Evolutionary conservation across 805 yeast genomes (phyloP), one percentile per base, ranked within the genome.

Genomic region (Clavispora fructus): DNA sequence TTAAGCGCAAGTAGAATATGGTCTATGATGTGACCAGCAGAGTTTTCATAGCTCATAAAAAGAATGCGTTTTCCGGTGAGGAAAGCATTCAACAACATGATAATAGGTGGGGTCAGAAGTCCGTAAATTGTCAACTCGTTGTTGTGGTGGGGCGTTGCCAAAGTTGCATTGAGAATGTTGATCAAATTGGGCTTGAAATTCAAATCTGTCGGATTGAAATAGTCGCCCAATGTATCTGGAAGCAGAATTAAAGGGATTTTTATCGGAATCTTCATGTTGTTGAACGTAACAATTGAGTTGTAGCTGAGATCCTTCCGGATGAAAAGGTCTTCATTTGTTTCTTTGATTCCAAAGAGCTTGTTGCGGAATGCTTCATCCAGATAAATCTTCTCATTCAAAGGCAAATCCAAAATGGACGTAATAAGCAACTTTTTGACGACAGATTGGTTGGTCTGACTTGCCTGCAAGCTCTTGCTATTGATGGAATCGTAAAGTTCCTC

Each of bases 71-170:
- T 58, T 47, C 76, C 68, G 40, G 75, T 58, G 52, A 72, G 55
- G 48, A 69, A 46, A 42, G 74, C 63, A 60, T 68, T 61, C 47
- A 67, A 60, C 47, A 68, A 45, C 39, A 72, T 49, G 55, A 64
- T 59, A 40, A 65, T 51, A 47, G 74, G 75, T 0, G 83, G 83
- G 0, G 85, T 79, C 33, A 68, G 69, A 14, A 71, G 57, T 0
- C 84, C 84, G 58, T 77, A 77, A 11, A 75, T 71, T 1, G 81
- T 74, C 42, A 79, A 60, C 42, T 79, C 80, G 39, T 75, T 71
- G 50, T 73, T 69, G 44, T 67, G 61, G 39, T 49, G 68, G 45
- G 43, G 64, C 35, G 63, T 61, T 25, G 54, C 65, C 39, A 78
- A 54, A 23, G 64, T 62, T 2, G 71, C 59, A 35, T 69, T 68